These are phyloP conservation scores for Trametes gibbosa DNA, from an alignment of 768 basidiomycete species.

Conservation along the genomic window DNA sequence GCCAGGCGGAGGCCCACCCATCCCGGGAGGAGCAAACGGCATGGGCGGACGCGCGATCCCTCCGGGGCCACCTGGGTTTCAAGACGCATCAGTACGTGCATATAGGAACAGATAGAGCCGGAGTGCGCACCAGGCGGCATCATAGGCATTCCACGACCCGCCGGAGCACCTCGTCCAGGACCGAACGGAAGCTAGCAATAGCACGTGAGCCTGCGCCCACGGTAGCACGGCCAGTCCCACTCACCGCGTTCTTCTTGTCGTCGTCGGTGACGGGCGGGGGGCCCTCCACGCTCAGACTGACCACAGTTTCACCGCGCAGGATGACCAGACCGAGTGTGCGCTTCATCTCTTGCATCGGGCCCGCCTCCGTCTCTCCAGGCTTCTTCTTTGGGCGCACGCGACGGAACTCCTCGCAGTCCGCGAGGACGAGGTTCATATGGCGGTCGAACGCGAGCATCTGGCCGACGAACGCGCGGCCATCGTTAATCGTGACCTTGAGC, in stretches of 20 bases:
- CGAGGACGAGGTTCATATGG: conserved; percentile 98
- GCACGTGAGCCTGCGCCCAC: conserved; percentile 18
- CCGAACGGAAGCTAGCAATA: conserved; percentile 72
- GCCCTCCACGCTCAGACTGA: conserved; percentile 92
- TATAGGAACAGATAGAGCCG: conserved; percentile 4
- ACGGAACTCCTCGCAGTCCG: conserved; percentile 98
- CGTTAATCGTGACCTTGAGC: conserved; percentile 95
- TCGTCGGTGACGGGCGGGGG: conserved; percentile 91
- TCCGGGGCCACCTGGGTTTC: conserved; percentile 52
- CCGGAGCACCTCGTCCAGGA: conserved; percentile 93
- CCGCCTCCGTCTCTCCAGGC: conserved; percentile 67
- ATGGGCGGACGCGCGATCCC: conserved; percentile 67
- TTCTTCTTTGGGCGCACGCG: conserved; percentile 92
- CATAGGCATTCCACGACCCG: conserved; percentile 96
- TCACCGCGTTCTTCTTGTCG: conserved; percentile 79
- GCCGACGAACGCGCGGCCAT: conserved; percentile 91
- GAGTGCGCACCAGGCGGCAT: conserved; percentile 71
- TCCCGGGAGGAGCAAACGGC: conserved; percentile 65
- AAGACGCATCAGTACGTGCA: conserved; percentile 2
- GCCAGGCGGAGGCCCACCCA: conserved; percentile 85
- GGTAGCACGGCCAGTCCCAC: conserved; percentile 26
- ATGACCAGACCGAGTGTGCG: conserved; percentile 96
- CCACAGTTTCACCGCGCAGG: conserved; percentile 92
- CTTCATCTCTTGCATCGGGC: conserved; percentile 90
- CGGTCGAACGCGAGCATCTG: conserved; percentile 99